Base-by-base conservation (phyloP, 2,329 filamentous ascomycete genomes). In the Penicillium sp. region DNA sequence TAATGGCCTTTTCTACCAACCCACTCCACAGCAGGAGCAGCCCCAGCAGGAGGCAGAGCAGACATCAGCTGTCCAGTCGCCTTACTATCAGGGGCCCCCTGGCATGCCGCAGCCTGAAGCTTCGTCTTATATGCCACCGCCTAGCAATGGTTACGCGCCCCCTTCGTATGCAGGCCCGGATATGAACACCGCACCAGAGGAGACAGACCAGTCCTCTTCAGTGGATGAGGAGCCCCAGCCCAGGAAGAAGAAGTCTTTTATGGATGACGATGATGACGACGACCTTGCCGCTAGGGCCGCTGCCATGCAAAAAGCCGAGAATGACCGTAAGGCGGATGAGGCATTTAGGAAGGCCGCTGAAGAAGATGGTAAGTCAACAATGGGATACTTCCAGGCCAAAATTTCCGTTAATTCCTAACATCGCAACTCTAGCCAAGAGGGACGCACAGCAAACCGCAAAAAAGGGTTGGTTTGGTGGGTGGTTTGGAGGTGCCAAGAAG, bases 281-380 rank as follows among this genome's bases (percentile, higher is more conserved):
- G 86, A 90, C 59, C 83, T 90, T 44, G 79, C 86, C 35, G 78
- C 79, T 6, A 72, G 77, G 40, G 79, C 80, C 36, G 84, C 82
- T 44, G 79, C 84, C 2, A 78, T 81, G 2, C 75, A 83, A 54
- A 83, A 80, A 62, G 83, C 81, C 31, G 89, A 89, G 73, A 83
- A 89, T 72, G 78, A 83, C 40, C 87, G 89, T 13, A 88, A 87
- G 68, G 92, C 93, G 50, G 89, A 92, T 58, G 93, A 96, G 68
- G 87, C 92, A 73, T 91, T 97, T 81, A 86, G 87, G 56, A 92
- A 89, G 74, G 91, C 91, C 27, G 94, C 92, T 0, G 92, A 87
- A 78, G 84, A 82, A 60, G 85, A 88, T 75, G 85, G 81, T 82
- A 78, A 71, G 78, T 58, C 49, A 44, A 31, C 36, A 27, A 4